Conservation (phyloP, 2,329 filamentous ascomycete species). For the Aspergillus hiratsukae region DNA sequence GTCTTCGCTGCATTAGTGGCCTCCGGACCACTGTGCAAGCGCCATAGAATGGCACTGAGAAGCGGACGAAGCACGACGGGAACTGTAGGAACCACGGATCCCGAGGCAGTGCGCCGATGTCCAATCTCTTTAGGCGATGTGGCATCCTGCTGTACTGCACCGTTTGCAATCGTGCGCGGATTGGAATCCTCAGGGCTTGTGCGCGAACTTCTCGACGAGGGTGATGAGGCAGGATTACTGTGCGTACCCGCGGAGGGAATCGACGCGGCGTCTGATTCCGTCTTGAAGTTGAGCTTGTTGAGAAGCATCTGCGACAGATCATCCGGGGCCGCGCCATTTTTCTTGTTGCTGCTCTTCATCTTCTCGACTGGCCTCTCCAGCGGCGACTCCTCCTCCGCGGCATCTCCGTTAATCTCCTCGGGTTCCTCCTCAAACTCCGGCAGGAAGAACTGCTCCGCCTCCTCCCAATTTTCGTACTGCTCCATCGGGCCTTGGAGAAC, state of each 20-base stretch:
- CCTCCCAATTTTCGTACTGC: slow-evolving; percentile 44
- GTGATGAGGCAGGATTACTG: slow-evolving; percentile 40
- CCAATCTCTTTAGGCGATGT: slow-evolving; percentile 19
- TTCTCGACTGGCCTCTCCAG: slow-evolving; percentile 18
- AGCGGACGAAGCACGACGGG: slow-evolving; percentile 39
- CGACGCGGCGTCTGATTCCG: slow-evolving; percentile 36
- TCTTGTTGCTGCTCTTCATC: slow-evolving; percentile 18
- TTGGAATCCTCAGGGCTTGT: slow-evolving; percentile 41
- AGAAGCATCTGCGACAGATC: slow-evolving; percentile 46
- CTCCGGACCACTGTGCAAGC: slow-evolving; percentile 35
- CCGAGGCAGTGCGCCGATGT: slow-evolving; percentile 30
- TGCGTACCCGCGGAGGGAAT: slow-evolving; percentile 39
- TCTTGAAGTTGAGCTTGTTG: slow-evolving; percentile 46
- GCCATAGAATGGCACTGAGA: slow-evolving; percentile 44
- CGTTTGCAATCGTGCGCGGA: slow-evolving; percentile 22
- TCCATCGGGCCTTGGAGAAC: slow-evolving; percentile 48
- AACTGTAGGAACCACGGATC: slow-evolving; percentile 34
- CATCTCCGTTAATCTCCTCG: slow-evolving; percentile 19
- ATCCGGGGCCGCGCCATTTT: slow-evolving; percentile 23
- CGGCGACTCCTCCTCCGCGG: slow-evolving; percentile 13
- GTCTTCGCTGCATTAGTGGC: slow-evolving; percentile 31
- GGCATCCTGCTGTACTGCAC: slow-evolving; percentile 16
- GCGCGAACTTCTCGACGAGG: slow-evolving; percentile 43
- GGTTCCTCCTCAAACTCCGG: slow-evolving; percentile 42
- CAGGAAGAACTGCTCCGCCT: slow-evolving; percentile 44